Evolutionary conservation across 2,329 filamentous ascomycete genomes (phyloP).

Genomic region (Cladosporium austrohemisphaericum): DNA sequence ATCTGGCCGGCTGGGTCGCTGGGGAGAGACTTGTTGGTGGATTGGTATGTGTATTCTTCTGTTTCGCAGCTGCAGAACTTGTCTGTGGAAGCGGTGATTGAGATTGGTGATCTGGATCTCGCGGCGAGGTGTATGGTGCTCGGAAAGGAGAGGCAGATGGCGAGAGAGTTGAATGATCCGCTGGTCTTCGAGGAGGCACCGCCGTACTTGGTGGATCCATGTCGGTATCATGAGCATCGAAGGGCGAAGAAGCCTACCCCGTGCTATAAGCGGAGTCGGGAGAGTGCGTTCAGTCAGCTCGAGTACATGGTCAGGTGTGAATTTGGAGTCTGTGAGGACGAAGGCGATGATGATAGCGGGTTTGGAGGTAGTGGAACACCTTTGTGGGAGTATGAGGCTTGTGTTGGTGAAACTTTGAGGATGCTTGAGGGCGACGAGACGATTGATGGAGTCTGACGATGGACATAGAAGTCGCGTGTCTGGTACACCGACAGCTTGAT

Average conservation of each 20-base stretch:
- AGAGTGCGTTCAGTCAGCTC: conserved; percentile 3
- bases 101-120: conserved; percentile 6
- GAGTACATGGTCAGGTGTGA: conserved; percentile 7
- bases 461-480: background rate
- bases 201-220: conserved; percentile 4
- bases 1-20: conserved; percentile 9
- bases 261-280: conserved; percentile 8
- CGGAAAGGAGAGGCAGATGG: conserved; percentile 5
- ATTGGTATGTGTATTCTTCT: conserved; percentile 9
- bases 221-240: conserved; percentile 9
- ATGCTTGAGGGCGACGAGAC: background rate
- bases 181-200: background rate
- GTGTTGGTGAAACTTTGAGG: background rate
- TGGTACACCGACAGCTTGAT: background rate
- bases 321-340: background rate
- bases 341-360: background rate
- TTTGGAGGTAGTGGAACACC: background rate
- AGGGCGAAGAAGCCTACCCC: background rate
- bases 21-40: conserved; percentile 3
- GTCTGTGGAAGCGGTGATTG: background rate
- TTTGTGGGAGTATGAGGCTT: background rate
- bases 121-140: conserved; percentile 9
- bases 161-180: background rate
- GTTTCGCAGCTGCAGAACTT: background rate
- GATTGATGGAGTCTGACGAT: too few species aligned